A percentile compares a stretch with the other conserved stretches of the same genome.
Conservation (phyloP, 2,329 filamentous ascomycete species). For the Rhynchosporium agropyri region DNA sequence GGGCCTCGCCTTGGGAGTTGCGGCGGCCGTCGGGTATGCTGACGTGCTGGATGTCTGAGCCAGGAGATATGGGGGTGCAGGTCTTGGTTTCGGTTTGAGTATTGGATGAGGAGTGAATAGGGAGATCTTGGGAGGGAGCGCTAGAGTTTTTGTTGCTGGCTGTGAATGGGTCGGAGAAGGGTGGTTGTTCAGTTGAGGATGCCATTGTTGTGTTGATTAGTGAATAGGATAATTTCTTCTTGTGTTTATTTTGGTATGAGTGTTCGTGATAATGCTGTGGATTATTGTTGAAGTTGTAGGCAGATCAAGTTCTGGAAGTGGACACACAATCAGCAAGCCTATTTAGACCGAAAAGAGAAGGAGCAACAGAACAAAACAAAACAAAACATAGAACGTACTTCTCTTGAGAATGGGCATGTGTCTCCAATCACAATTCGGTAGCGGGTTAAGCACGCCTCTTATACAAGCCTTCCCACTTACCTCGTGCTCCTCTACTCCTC, state of each 20-base stretch:
- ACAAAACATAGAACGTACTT: neutral
- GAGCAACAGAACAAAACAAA: neutral
- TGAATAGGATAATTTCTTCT: too few species aligned
- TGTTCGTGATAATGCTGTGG: too few species aligned
- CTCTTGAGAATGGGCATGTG: neutral
- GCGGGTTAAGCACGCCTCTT: slow-evolving; percentile 10
- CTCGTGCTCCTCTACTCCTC: neutral
- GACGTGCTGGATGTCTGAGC: neutral
- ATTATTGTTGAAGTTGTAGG: neutral
- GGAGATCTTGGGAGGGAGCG: neutral
- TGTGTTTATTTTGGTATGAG: too few species aligned
- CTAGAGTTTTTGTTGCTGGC: slow-evolving; percentile 5
- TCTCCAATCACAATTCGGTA: neutral
- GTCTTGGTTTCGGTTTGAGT: neutral
- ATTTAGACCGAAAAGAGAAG: neutral
- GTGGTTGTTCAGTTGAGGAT: slow-evolving; percentile 1
- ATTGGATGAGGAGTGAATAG: slow-evolving; percentile 13
- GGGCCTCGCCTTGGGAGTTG: slow-evolving; percentile 34
- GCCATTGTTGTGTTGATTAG: neutral
- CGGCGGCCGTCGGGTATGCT: slow-evolving; percentile 34
- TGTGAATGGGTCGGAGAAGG: slow-evolving; percentile 9
- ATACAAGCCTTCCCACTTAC: neutral
- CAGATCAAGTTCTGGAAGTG: neutral
- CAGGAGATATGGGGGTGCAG: neutral
- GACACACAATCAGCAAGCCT: neutral